Evolutionary conservation across 495 filamentous ascomycete species (phyloP).

Genomic region (Baudoinia panamericana): DNA sequence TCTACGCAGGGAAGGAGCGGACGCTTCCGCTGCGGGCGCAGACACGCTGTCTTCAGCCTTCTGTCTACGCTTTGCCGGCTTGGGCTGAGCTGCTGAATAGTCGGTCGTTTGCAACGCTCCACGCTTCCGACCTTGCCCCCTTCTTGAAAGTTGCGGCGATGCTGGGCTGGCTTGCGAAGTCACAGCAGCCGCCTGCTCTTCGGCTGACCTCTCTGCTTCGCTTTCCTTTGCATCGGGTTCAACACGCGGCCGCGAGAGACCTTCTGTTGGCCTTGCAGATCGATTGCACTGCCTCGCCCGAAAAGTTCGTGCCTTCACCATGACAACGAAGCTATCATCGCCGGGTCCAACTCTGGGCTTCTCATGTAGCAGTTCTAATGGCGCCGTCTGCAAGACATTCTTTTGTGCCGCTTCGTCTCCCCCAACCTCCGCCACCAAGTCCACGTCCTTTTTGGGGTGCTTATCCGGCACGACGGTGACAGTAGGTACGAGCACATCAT

Average conservation of each 20-base stretch:
- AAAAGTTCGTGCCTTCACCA: not conserved
- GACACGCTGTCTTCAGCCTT: too few species aligned
- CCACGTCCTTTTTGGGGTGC: not conserved
- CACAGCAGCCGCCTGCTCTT: not conserved
- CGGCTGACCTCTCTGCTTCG: not conserved
- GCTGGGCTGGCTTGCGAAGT: too few species aligned
- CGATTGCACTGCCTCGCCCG: not conserved
- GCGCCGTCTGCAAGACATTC: not conserved
- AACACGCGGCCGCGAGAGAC: not conserved
- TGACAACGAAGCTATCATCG: constrained; percentile 1
- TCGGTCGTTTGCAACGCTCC: too few species aligned
- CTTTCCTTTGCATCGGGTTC: not conserved
- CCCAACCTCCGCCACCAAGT: not conserved
- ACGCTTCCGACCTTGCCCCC: too few species aligned
- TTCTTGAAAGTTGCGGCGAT: too few species aligned
- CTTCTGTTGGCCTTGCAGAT: not conserved
- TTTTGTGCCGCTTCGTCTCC: not conserved
- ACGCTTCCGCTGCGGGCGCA: too few species aligned
- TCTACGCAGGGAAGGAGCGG: too few species aligned
- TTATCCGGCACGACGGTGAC: not conserved
- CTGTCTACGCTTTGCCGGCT: too few species aligned
- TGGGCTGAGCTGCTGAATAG: too few species aligned
- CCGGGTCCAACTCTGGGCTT: not conserved
- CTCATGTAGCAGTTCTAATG: too few species aligned
- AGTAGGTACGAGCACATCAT: too few species aligned